Conservation (phyloP, 805 yeast species). For the Blastobotrys peoriensis region DNA sequence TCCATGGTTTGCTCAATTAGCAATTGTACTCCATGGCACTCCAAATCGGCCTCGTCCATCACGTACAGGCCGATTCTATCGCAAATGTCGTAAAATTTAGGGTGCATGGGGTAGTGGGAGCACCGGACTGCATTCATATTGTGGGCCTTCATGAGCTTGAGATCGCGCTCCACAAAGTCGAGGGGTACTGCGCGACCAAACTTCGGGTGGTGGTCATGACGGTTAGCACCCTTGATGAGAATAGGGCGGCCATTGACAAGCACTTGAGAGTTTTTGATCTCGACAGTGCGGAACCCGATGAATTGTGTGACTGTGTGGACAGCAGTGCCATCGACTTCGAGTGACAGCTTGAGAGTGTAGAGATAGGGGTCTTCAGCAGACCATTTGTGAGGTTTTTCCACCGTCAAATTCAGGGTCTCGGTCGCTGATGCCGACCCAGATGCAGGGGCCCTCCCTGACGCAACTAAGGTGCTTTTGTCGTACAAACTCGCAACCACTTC, state of each 20-base stretch:
- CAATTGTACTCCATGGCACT: slow-evolving; percentile 32
- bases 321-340: slow-evolving; percentile 9
- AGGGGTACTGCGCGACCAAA: slow-evolving; percentile 34
- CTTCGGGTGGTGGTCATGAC: slow-evolving; percentile 34
- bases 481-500: no score
- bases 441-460: not conserved
- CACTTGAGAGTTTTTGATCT: slow-evolving; percentile 26
- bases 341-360: slow-evolving; percentile 21
- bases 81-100: slow-evolving; percentile 29
- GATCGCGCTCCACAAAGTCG: slow-evolving; percentile 31
- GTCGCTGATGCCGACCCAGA: not conserved
- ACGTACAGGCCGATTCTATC: slow-evolving; percentile 33
- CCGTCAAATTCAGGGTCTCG: not conserved
- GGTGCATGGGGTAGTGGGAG: slow-evolving; percentile 36
- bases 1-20: slow-evolving; percentile 1
- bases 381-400: slow-evolving; percentile 29
- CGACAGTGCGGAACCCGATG: slow-evolving; percentile 33
- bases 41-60: slow-evolving; percentile 35
- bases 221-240: slow-evolving; percentile 32
- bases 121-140: slow-evolving; percentile 35
- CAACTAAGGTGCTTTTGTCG: no score
- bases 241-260: slow-evolving; percentile 30
- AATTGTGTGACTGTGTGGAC: slow-evolving; percentile 19
- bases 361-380: slow-evolving; percentile 33
- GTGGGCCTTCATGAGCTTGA: slow-evolving; percentile 31